Conservation (phyloP, 2,329 filamentous ascomycete genomes). For the Fusarium tricinctum region DNA sequence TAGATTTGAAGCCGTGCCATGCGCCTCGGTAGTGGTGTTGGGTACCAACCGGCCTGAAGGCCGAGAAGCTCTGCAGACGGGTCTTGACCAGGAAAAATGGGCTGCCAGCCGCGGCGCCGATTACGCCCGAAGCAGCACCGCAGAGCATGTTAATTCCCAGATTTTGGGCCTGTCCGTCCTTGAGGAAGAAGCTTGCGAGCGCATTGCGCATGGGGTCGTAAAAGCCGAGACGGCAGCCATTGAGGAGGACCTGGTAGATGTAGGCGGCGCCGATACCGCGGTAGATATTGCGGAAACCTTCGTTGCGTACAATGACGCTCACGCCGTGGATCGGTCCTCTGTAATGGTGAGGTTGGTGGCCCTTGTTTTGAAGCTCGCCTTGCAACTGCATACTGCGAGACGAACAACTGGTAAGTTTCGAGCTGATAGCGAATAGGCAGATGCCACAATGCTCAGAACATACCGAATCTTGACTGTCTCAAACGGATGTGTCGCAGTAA, state of each 20-base stretch:
- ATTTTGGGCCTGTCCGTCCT: constrained; percentile 81
- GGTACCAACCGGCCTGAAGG: constrained; percentile 94
- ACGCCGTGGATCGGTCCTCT: constrained; percentile 92
- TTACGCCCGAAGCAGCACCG: constrained; percentile 87
- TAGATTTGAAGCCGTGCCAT: constrained; percentile 83
- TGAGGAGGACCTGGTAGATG: constrained; percentile 95
- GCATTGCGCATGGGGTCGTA: constrained; percentile 91
- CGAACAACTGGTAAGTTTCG: constrained; percentile 15
- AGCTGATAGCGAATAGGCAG: not conserved
- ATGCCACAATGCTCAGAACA: constrained; percentile 47
- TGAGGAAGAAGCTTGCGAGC: constrained; percentile 77
- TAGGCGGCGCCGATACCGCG: constrained; percentile 93
- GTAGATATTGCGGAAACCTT: constrained; percentile 87
- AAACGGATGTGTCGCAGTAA: constrained; percentile 97
- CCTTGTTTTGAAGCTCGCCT: constrained; percentile 91
- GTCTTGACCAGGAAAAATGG: constrained; percentile 99
- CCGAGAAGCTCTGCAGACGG: constrained; percentile 91
- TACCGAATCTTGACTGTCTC: constrained; percentile 99
- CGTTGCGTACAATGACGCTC: constrained; percentile 89
- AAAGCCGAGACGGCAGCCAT: constrained; percentile 96
- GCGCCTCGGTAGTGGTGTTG: constrained; percentile 94
- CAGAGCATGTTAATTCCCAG: constrained; percentile 94
- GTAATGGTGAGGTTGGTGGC: constrained; percentile 88
- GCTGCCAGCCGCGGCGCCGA: constrained; percentile 92
- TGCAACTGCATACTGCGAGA: constrained; percentile 86